Evolutionary conservation across 805 yeast genomes (phyloP).

Genomic region (Candida boleticola): DNA sequence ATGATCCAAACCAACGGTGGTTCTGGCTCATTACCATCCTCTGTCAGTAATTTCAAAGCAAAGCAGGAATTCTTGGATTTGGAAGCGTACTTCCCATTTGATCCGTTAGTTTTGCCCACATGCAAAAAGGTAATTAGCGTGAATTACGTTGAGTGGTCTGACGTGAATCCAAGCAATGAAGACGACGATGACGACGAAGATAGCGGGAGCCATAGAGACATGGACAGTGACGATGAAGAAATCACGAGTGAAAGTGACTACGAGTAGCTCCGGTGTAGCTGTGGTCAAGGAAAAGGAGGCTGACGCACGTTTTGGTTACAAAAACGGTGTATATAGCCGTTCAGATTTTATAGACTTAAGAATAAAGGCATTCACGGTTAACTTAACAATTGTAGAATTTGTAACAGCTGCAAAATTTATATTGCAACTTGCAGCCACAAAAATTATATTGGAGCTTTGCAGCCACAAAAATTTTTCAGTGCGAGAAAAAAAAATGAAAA

Average conservation of each 20-base stretch:
- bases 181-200: slow-evolving; percentile 57
- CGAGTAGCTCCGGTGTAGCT: slow-evolving; percentile 9
- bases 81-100: slow-evolving; percentile 96
- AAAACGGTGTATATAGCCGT: background rate
- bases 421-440: no score
- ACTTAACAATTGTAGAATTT: no score
- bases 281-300: background rate
- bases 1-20: slow-evolving; percentile 43
- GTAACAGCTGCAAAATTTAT: no score
- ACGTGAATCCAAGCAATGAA: slow-evolving; percentile 49
- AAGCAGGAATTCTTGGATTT: slow-evolving; percentile 83
- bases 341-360: background rate
- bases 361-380: no score
- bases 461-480: no score
- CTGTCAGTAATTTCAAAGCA: slow-evolving; percentile 46
- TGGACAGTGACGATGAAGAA: slow-evolving; percentile 24
- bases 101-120: slow-evolving; percentile 74
- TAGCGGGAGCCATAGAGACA: slow-evolving; percentile 27
- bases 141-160: slow-evolving; percentile 71
- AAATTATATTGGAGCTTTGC: no score
- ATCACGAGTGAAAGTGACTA: slow-evolving; percentile 21
- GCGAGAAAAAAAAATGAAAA: no score
- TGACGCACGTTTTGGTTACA: no score
- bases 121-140: slow-evolving; percentile 54
- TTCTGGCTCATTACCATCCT: slow-evolving; percentile 20